Base-by-base conservation (phyloP, 163 green algal genomes). In the Chlorella variabilis region DNA sequence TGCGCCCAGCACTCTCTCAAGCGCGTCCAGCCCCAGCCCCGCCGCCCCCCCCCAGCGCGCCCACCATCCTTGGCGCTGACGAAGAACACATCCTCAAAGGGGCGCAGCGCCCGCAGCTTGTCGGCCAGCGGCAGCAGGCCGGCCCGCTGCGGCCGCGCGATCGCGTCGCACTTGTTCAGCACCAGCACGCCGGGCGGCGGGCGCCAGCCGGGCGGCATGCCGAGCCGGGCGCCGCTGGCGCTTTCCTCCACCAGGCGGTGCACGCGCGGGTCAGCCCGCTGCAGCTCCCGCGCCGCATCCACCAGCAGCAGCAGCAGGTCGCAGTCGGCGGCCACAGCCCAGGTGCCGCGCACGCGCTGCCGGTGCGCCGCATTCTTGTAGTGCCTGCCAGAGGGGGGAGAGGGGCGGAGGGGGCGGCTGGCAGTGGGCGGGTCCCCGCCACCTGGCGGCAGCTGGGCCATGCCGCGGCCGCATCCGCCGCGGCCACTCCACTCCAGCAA, bases 291-390 rank as follows among this genome's bases (percentile, higher is more conserved):
- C 0, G 95, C 98, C 4, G 95, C 98, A 61, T 97, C 96, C 4
- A 97, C 87, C 23, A 98, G 90, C 45, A 95, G 88, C 0, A 97
- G 97, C 20, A 99, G 93, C 54, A 99, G 98, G 51, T 92, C 90
- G 38, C 86, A 85, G 41, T 97, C 87, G 18, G 75, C 91, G 0
- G 90, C 91, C 25, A 75, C 83, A 0, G 63, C 54, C 90, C 91
- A 95, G n/a, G 91, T 89, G 31, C 81, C 85, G 25, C 78, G 75
- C 45, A 95, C 91, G 49, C 87, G 81, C 41, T 59, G 78, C 59
- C 67, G 66, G 62, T 95, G 89, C 13, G 58, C 65, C 2, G 69
- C 58, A 69, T 86, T 87, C 58, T 68, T 67, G 63, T 87, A 90
- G 62, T 92, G 87, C 74, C 89, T 88, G 83, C 33, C 21, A 27